Base-by-base conservation (phyloP, 768 basidiomycete genomes). In the Suillus paluster region DNA sequence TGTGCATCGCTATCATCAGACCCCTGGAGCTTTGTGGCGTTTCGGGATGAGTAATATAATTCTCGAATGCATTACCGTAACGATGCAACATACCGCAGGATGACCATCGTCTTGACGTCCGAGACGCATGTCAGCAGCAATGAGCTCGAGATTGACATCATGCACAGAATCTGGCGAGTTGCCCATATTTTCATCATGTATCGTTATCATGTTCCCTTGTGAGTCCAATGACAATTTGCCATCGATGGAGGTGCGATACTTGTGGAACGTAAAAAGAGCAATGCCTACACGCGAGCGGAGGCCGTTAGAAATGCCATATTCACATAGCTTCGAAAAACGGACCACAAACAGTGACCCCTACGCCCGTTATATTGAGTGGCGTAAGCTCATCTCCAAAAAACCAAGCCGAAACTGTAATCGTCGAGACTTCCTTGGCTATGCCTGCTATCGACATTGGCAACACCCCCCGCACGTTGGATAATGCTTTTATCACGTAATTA, bases 391-490 rank as follows among this genome's bases (percentile, higher is more conserved):
- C 97, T 48, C 93, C 94, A 76, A 98, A 99, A 67, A 95, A 83
- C 89, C 94, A 92, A 2, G 95, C 89, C 19, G 97, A 91, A 48
- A 95, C 85, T 42, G 90, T 86, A 77, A 99, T 99, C 15, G 97
- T 98, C 23, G 95, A 88, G 59, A 99, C 95, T 77, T 99, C 97
- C 71, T 99, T 99, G 60, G 96, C 97, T 66, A 99, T 98, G 4
- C 97, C 97, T 56, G 96, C 96, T 64, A 99, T 97, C 5, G 95
- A 95, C 86, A 98, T 95, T 0, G 96, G 96, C 45, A 98, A 88
- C 33, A 96, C 86, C n/a, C n/a, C 96, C 96, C 12, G 93, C 90
- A 50, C 95, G 87, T 73, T 95, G 90, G 59, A 98, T 90, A 72
- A 98, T 97, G 75, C 96, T 97, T 66, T 62, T 30, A 12, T 50